Percentiles rank a stretch among this genome's conserved stretches.
Evolutionary conservation across 2,329 filamentous ascomycete species (phyloP).

Genomic region (Aquanectria penicillioides): DNA sequence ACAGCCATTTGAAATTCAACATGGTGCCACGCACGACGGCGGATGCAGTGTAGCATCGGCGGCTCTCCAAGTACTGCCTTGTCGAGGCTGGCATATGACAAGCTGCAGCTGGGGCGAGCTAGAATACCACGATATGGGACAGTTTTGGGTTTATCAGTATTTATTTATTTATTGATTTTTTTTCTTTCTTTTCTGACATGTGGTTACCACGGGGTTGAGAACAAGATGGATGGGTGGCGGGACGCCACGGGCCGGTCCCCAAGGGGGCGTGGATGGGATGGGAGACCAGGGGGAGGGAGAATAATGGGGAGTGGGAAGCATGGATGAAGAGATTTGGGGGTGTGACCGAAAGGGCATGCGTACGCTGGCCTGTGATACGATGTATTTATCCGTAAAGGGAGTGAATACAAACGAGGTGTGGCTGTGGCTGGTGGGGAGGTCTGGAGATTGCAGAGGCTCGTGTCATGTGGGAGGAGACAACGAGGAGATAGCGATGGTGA

Average conservation of each 20-base stretch:
- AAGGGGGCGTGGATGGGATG: too few relatives aligned
- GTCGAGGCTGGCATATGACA: conserved; percentile 6
- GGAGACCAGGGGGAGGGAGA: background rate
- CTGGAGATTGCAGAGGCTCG: too few relatives aligned
- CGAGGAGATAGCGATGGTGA: too few relatives aligned
- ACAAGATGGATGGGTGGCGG: conserved; percentile 1
- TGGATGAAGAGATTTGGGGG: background rate
- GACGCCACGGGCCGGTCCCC: conserved; percentile 19
- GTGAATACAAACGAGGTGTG: background rate
- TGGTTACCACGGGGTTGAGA: background rate
- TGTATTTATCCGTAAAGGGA: background rate
- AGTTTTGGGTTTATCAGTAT: conserved; percentile 6
- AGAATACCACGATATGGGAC: too few relatives aligned
- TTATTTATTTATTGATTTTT: too few relatives aligned
- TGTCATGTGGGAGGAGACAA: background rate
- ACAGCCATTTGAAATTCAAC: too few relatives aligned
- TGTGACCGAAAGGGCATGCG: conserved; percentile 12
- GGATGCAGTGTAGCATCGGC: conserved; percentile 7
- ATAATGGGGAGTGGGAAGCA: background rate
- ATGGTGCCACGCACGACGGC: background rate
- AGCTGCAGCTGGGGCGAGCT: background rate
- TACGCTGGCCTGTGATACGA: conserved; percentile 7
- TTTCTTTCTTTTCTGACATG: too few relatives aligned
- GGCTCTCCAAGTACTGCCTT: conserved; percentile 7
- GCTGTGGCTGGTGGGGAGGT: background rate